Evolutionary conservation across 768 basidiomycete species (phyloP).

Genomic region (Termitomyces sp.): DNA sequence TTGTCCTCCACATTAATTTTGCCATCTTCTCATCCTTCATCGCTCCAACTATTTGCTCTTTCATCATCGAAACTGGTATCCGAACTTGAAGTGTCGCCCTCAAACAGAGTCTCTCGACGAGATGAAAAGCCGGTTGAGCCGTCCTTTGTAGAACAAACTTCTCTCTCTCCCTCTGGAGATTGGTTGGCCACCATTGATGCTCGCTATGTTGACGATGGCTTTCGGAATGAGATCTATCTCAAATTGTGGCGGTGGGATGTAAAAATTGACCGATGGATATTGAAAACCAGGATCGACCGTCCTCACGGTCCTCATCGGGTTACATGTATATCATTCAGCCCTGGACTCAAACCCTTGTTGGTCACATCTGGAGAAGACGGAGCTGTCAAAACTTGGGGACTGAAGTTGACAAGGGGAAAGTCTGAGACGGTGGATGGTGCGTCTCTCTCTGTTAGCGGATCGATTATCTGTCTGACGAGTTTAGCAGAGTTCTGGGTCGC

Average conservation of each 20-base stretch:
- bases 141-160: conserved; percentile 64
- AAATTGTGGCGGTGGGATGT: conserved; percentile 90
- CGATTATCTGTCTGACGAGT: background rate
- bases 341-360: conserved; percentile 34
- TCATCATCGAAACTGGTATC: conserved; percentile 61
- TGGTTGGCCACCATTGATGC: conserved; percentile 94
- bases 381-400: conserved; percentile 75
- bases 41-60: conserved; percentile 88
- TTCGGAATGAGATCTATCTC: conserved; percentile 67
- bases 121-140: conserved; percentile 76
- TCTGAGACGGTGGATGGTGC: conserved; percentile 47
- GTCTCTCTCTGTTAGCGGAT: conserved; percentile 15
- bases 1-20: conserved; percentile 73
- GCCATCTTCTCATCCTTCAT: conserved; percentile 91
- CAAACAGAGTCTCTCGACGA: conserved; percentile 80
- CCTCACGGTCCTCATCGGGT: conserved; percentile 72
- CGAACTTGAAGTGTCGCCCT: conserved; percentile 91
- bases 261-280: conserved; percentile 53
- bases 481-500: conserved; percentile 70
- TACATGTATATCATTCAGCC: conserved; percentile 65
- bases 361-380: conserved; percentile 76
- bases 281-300: conserved; percentile 86
- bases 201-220: conserved; percentile 60
- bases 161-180: conserved; percentile 59
- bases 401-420: conserved; percentile 40